These are phyloP conservation scores for Yamadazyma friedrichii DNA, from an alignment of 1,139 yeast species.

Conservation along the genomic window DNA sequence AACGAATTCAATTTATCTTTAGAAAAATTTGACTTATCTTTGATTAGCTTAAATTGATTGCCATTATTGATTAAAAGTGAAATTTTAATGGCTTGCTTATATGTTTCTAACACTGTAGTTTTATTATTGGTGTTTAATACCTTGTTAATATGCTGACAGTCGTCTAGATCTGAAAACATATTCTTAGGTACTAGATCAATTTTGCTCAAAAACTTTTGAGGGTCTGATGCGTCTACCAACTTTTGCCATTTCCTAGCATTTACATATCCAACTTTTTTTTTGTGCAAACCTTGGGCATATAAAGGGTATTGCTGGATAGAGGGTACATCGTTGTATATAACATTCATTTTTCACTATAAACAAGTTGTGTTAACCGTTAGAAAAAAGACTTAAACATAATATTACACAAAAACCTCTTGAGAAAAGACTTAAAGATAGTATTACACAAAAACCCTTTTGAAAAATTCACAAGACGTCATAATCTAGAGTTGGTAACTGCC, in stretches of 20 bases:
- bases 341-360: no score
- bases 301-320: no score
- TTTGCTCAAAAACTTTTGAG: not conserved
- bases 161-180: constrained; percentile 21
- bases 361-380: no score
- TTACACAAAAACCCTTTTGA: no score
- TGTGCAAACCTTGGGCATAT: no score
- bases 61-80: constrained; percentile 27
- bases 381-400: no score
- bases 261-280: not conserved
- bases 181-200: constrained; percentile 3
- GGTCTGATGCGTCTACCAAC: constrained; percentile 2
- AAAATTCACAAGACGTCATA: no score
- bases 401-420: no score
- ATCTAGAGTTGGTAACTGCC: no score
- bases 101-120: constrained; percentile 57
- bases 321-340: no score
- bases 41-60: constrained; percentile 25
- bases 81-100: constrained; percentile 56
- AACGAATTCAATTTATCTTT: constrained; percentile 32
- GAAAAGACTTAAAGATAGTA: no score
- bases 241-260: not conserved
- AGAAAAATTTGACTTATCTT: constrained; percentile 32
- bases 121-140: constrained; percentile 55
- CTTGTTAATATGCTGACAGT: constrained; percentile 56